Evolutionary conservation across 1,139 yeast species (phyloP), one percentile per base, ranked within the genome.

Genomic region (Lodderomyces pseudojiufengensis): DNA sequence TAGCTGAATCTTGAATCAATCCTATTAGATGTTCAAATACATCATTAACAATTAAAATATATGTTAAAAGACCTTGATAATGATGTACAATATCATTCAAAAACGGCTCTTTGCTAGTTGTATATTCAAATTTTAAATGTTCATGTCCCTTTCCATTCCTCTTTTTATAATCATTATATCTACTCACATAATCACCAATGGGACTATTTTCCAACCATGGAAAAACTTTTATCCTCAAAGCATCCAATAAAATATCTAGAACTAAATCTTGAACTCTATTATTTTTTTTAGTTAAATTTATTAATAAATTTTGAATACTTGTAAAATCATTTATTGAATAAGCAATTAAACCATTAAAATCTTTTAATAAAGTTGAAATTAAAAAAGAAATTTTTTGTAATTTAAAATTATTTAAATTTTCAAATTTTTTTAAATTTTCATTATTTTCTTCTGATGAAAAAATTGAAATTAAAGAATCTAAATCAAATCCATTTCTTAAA

Each of bases 331-430:
- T 67, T 38, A 75, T 68, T 0, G 86, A 72, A 47, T 82, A 75
- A 7, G 84, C 75, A 45, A 84, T 71, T 9, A 88, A 54, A 0
- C 98, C 98, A 13, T 84, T 72, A 78, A 94, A 84, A 32, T 79
- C 73, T 43, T 85, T 83, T 35, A 92, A 59, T 21, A 86, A 59
- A 3, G 74, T 57, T 0, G 85, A 64, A 3, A 90, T 57, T 9
- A 86, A 65, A 32, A 75, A 70, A 0, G 92, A 76, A n/a, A 79
- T 64, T 44, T 73, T 74, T 41, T 81, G 83, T 23, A 86, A 59
- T 45, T 70, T 76, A 22, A 41, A 39, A 18, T 41, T 42, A 2
- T 46, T 37, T 5, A 45, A 30, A 20, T 40, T 40, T 20, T 35
- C 42, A 7, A 39, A 29, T 24, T 44, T 47, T 9, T 32, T 36